A percentile compares a stretch with the other conserved stretches of the same genome.
Conservation (phyloP, 2,329 filamentous ascomycete species). For the Sporothrix euskadiensis region DNA sequence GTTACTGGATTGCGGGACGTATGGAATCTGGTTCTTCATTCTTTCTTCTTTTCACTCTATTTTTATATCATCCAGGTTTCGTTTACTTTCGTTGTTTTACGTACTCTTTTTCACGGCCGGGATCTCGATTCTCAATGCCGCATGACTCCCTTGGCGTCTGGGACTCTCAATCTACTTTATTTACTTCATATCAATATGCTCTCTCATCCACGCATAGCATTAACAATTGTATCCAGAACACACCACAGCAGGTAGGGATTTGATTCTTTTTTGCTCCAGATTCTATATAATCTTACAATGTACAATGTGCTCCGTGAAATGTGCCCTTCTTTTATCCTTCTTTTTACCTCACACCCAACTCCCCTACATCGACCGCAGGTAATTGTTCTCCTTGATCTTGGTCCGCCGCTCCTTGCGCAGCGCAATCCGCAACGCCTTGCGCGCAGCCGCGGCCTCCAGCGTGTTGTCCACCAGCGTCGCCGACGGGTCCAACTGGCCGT, state of each 20-base stretch:
- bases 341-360: background rate
- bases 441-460: constrained; percentile 50
- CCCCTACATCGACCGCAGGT: constrained; percentile 73
- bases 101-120: background rate
- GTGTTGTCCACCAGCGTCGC: constrained; percentile 44
- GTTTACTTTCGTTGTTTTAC: background rate
- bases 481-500: constrained; percentile 24
- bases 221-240: too few species aligned
- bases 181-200: background rate
- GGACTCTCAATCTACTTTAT: background rate
- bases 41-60: background rate
- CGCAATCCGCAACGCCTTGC: constrained; percentile 65
- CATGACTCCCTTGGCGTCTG: background rate
- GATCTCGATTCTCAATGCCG: background rate
- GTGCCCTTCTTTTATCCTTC: background rate
- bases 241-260: background rate
- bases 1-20: constrained; percentile 7
- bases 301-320: background rate
- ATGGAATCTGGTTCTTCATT: background rate
- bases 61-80: background rate
- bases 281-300: constrained; percentile 12
- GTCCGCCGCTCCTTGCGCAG: constrained; percentile 74
- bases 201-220: background rate
- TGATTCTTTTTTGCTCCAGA: background rate
- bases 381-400: constrained; percentile 82